A percentile compares a stretch with the other conserved stretches of the same genome.
Evolutionary conservation across 2,329 filamentous ascomycete genomes (phyloP).

Genomic region (Gliomastix tumulicola): DNA sequence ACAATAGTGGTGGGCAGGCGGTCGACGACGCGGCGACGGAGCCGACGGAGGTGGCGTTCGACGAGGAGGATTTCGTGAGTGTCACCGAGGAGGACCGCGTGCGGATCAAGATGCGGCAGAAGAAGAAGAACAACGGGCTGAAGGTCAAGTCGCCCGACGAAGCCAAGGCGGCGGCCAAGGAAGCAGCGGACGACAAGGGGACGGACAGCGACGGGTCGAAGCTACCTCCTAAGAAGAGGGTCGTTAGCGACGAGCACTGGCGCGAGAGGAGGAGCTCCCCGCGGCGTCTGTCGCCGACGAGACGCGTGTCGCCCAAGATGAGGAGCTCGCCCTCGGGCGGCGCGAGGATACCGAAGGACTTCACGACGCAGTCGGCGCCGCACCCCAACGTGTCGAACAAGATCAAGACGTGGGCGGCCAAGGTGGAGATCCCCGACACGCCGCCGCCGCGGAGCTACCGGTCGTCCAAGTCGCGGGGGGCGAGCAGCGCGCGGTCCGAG

Average conservation of each 20-base stretch:
- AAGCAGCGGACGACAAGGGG: slow-evolving; percentile 12
- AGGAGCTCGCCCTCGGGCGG: slow-evolving; percentile 3
- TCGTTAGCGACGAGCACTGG: slow-evolving; percentile 92
- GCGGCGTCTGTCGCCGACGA: slow-evolving; percentile 37
- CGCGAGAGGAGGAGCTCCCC: slow-evolving; percentile 44
- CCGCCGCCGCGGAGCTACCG: slow-evolving; percentile 25
- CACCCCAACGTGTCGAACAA: slow-evolving; percentile 53
- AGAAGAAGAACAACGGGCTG: slow-evolving; percentile 24
- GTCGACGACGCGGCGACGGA: slow-evolving; percentile 47
- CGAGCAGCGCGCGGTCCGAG: slow-evolving; percentile 13
- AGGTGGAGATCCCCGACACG: slow-evolving; percentile 42
- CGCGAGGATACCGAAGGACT: slow-evolving; percentile 47
- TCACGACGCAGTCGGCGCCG: slow-evolving; percentile 42
- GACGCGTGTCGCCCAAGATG: slow-evolving; percentile 8
- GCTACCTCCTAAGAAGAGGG: slow-evolving; percentile 75
- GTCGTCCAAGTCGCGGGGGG: slow-evolving; percentile 24
- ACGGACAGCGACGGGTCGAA: slow-evolving; percentile 32
- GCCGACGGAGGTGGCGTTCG: slow-evolving; percentile 54
- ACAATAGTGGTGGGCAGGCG: no score
- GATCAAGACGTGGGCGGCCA: slow-evolving; percentile 54
- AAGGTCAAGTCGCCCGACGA: slow-evolving; percentile 14
- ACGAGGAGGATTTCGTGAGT: slow-evolving; percentile 45
- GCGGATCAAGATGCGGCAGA: slow-evolving; percentile 47
- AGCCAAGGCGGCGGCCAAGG: slow-evolving; percentile 7
- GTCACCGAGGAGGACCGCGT: slow-evolving; percentile 55